Base-by-base conservation (phyloP, 441 rosid genomes). In the Biscutella laevigata region DNA sequence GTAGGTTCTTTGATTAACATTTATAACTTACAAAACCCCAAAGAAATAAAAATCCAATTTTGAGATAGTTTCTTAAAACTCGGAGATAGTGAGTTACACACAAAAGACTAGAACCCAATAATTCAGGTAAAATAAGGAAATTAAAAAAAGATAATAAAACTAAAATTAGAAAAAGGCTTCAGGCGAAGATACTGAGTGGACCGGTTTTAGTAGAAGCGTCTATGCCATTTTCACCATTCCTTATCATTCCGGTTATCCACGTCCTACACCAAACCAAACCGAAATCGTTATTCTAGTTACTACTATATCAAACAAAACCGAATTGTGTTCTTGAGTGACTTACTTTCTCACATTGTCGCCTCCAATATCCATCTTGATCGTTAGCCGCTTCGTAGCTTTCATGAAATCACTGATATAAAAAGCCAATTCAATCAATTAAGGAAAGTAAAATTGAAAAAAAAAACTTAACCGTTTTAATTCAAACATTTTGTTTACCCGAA, bases 131-230 rank as follows among this genome's bases (percentile, higher is more conserved):
- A n/a, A n/a, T n/a, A n/a, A n/a, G n/a, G n/a, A n/a, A n/a, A n/a
- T n/a, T n/a, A n/a, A n/a, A n/a, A n/a, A n/a, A n/a, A n/a, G n/a
- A n/a, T n/a, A n/a, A n/a, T n/a, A n/a, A n/a, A n/a, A n/a, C n/a
- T n/a, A n/a, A n/a, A n/a, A n/a, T n/a, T n/a, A n/a, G n/a, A n/a
- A n/a, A n/a, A 41, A 11, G 42, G 55, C 41, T 56, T 73, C 55
- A 82, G 14, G 79, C 94, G 8, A 73, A 74, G 72, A 82, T 82
- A 80, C 96, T 83, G 52, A 83, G 62, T 0, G 94, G 87, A 33
- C 92, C 90, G 4, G 80, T 68, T 75, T 90, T 87, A 58, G 64
- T 70, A 3, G 92, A 66, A 16, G 90, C 73, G 45, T 73, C 76
- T 10, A 85, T 74, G 48, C 94, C 83, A 17, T 64, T 88, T 40